Percentiles rank a stretch among this genome's conserved stretches.
Evolutionary conservation across 139 green algal species (phyloP).

Genomic region (Protoeuglena noctilucae): DNA sequence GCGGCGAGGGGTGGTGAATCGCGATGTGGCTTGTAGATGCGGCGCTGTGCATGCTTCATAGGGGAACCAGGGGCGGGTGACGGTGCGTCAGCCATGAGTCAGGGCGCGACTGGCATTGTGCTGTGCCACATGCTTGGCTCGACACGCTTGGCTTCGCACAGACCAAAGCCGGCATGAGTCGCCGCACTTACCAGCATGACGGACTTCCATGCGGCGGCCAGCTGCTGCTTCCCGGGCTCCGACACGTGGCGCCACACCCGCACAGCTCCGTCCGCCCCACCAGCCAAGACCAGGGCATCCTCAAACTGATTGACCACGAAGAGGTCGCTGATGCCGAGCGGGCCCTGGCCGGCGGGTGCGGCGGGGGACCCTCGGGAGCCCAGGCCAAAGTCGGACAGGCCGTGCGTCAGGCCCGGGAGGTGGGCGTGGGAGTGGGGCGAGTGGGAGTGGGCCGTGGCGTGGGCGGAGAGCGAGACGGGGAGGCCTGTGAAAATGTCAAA

Average conservation of each 20-base stretch:
- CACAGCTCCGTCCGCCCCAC: slow-evolving; percentile 44
- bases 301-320: slow-evolving; percentile 58
- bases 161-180: background rate
- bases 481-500: no score
- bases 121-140: slow-evolving; percentile 17
- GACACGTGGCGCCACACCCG: slow-evolving; percentile 55
- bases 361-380: background rate
- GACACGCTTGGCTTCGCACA: slow-evolving; percentile 6
- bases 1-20: background rate
- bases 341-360: background rate
- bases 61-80: background rate
- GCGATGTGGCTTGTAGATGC: background rate
- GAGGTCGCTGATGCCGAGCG: background rate
- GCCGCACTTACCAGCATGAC: no score
- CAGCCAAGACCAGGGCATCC: slow-evolving; percentile 39
- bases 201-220: slow-evolving; percentile 56
- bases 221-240: slow-evolving; percentile 20
- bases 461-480: no score
- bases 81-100: background rate
- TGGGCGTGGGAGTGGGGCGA: background rate
- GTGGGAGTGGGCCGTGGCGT: no score
- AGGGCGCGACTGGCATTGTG: no score
- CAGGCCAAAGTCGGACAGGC: background rate
- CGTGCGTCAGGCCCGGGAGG: background rate
- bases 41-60: slow-evolving; percentile 2